These are phyloP conservation scores for Fusarium compactum DNA, from an alignment of 2,329 filamentous ascomycete genomes.

Conservation along the genomic window DNA sequence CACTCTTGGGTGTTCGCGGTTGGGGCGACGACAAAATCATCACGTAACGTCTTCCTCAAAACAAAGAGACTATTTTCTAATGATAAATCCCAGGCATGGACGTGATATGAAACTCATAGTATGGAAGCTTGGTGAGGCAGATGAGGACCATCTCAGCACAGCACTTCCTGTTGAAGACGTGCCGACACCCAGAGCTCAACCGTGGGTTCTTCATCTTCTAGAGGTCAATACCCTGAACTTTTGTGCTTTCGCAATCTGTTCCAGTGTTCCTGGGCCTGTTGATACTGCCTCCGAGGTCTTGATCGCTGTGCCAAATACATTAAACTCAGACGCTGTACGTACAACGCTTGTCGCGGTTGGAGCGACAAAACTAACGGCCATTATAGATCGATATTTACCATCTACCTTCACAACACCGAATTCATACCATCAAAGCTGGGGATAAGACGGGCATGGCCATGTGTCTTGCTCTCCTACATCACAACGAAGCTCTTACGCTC, in stretches of 20 bases:
- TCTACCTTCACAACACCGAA: slow-evolving; percentile 79
- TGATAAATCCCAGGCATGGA: slow-evolving; percentile 74
- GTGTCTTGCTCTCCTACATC: slow-evolving; percentile 75
- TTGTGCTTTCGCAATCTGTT: slow-evolving; percentile 80
- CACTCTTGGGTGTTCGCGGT: slow-evolving; percentile 78
- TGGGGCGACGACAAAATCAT: slow-evolving; percentile 82
- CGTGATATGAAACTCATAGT: slow-evolving; percentile 88
- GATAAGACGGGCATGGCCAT: slow-evolving; percentile 85
- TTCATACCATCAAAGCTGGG: slow-evolving; percentile 66
- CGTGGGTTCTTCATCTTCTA: slow-evolving; percentile 87
- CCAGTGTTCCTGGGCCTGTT: slow-evolving; percentile 48
- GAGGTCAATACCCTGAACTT: slow-evolving; percentile 96
- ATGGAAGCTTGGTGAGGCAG: slow-evolving; percentile 76
- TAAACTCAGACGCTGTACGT: slow-evolving; percentile 75
- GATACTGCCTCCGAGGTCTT: slow-evolving; percentile 62
- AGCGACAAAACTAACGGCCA: slow-evolving; percentile 5
- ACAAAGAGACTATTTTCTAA: neutral
- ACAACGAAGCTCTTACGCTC: slow-evolving; percentile 67
- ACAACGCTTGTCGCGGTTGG: neutral
- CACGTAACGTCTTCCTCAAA: slow-evolving; percentile 70
- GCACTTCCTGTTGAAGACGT: slow-evolving; percentile 76
- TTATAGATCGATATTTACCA: slow-evolving; percentile 82
- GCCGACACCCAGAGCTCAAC: slow-evolving; percentile 66
- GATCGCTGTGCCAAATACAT: slow-evolving; percentile 83
- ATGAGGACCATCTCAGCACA: slow-evolving; percentile 74